Evolutionary conservation across 345 rosid species (phyloP).

Genomic region (Murraya paniculata): DNA sequence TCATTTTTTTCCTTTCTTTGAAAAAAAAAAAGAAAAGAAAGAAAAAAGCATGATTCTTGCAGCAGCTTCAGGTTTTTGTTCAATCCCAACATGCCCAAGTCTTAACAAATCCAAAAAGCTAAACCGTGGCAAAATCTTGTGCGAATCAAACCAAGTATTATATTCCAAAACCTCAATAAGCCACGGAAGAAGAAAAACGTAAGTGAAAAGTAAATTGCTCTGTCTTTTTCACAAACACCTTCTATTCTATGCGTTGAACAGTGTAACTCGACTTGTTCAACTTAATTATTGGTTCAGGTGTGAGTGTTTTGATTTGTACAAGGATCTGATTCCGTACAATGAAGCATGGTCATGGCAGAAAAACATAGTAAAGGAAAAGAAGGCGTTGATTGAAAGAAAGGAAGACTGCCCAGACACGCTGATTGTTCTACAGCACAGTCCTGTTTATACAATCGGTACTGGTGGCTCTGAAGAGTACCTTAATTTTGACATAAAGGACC

Average conservation of each 20-base stretch:
- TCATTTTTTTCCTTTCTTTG: no score
- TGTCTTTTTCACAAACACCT: constrained; percentile 32
- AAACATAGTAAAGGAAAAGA: constrained; percentile 53
- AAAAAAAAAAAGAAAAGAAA: no score
- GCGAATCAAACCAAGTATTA: not conserved
- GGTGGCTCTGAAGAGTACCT: constrained; percentile 53
- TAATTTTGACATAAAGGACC: constrained; percentile 52
- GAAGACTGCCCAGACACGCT: constrained; percentile 66
- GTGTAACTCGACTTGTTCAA: not conserved
- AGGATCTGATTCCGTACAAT: constrained; percentile 57
- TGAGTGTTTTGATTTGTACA: constrained; percentile 59
- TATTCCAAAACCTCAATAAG: constrained; percentile 6
- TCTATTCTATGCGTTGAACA: constrained; percentile 8
- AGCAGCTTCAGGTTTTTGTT: constrained; percentile 15
- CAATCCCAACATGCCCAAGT: constrained; percentile 15
- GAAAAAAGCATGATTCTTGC: constrained; percentile 23
- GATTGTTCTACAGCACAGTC: constrained; percentile 63
- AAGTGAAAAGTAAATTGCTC: constrained; percentile 15
- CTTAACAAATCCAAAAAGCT: not conserved
- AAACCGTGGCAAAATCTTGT: not conserved
- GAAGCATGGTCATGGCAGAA: constrained; percentile 84
- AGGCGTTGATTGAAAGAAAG: constrained; percentile 42
- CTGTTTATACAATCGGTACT: constrained; percentile 80
- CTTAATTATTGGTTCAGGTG: constrained; percentile 39
- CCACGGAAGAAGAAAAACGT: constrained; percentile 19